phyloP scores from a whole-genome alignment of 2,329 filamentous ascomycete species.

The Ilyonectria robusta region DNA sequence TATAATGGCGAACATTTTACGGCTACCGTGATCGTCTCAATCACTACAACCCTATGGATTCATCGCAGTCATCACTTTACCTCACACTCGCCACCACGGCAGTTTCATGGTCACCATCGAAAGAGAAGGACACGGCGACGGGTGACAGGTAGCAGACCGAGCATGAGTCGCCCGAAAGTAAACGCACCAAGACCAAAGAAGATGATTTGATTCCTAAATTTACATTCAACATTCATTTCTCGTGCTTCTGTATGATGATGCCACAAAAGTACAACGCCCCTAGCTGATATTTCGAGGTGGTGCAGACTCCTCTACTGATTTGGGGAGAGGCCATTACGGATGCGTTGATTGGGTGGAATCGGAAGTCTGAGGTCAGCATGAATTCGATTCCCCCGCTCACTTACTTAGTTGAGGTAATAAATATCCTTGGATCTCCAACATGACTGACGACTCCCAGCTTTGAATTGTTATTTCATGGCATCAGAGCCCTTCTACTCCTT shows the following conservation, averaged over 20 bases:
- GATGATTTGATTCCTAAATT: not conserved
- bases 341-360: too few relatives aligned
- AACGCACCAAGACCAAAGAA: constrained; percentile 44
- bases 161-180: constrained; percentile 44
- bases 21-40: not conserved
- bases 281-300: too few relatives aligned
- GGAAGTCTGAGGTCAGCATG: too few relatives aligned
- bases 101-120: not conserved
- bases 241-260: too few relatives aligned
- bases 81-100: not conserved
- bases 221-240: too few relatives aligned
- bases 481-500: not conserved
- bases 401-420: not conserved
- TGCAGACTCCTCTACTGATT: too few relatives aligned
- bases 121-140: constrained; percentile 27
- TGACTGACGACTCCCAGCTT: not conserved
- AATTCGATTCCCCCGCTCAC: not conserved
- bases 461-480: not conserved
- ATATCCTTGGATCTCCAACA: not conserved
- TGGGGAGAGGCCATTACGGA: too few relatives aligned
- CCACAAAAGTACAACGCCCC: too few relatives aligned
- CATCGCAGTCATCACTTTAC: not conserved
- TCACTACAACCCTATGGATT: not conserved
- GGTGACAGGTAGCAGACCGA: constrained; percentile 50
- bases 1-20: not conserved